Conservation (phyloP, 345 rosid species). For the Acer saccharum region DNA sequence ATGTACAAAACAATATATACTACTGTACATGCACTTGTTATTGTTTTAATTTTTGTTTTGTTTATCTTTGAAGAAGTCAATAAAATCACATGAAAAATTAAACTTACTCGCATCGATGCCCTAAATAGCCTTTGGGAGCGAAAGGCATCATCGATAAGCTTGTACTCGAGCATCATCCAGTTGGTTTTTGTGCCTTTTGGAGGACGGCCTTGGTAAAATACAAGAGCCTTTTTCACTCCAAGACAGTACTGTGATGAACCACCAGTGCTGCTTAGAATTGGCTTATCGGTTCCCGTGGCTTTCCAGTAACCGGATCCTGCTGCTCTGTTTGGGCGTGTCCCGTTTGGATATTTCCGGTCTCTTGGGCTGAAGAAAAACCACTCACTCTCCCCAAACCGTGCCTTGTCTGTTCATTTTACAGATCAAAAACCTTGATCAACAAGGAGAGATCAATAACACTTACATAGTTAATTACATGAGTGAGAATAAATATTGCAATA, state of each 20-base stretch:
- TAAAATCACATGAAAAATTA: neutral
- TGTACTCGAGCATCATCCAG: slow-evolving; percentile 50
- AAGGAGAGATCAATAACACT: neutral
- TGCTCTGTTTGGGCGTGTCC: slow-evolving; percentile 43
- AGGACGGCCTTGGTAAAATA: slow-evolving; percentile 43
- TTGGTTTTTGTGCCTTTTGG: slow-evolving; percentile 45
- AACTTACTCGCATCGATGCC: slow-evolving; percentile 48
- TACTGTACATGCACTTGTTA: neutral
- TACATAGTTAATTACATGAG: neutral
- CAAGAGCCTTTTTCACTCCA: slow-evolving; percentile 49
- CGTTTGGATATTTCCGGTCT: slow-evolving; percentile 47
- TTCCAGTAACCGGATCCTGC: slow-evolving; percentile 49
- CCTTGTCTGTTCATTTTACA: slow-evolving; percentile 24
- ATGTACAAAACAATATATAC: neutral
- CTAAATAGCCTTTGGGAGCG: slow-evolving; percentile 22
- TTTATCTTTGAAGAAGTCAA: neutral
- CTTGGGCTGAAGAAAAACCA: slow-evolving; percentile 49
- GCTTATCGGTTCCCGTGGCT: slow-evolving; percentile 47
- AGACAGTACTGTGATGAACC: slow-evolving; percentile 37
- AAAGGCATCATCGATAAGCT: slow-evolving; percentile 34
- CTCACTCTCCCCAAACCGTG: slow-evolving; percentile 40
- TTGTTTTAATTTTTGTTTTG: neutral
- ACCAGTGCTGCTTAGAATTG: slow-evolving; percentile 26
- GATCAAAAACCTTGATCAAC: neutral
- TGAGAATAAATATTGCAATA: neutral